Base-by-base conservation (phyloP, 176 grass and related monocot genomes). In the Musa acuminata region DNA sequence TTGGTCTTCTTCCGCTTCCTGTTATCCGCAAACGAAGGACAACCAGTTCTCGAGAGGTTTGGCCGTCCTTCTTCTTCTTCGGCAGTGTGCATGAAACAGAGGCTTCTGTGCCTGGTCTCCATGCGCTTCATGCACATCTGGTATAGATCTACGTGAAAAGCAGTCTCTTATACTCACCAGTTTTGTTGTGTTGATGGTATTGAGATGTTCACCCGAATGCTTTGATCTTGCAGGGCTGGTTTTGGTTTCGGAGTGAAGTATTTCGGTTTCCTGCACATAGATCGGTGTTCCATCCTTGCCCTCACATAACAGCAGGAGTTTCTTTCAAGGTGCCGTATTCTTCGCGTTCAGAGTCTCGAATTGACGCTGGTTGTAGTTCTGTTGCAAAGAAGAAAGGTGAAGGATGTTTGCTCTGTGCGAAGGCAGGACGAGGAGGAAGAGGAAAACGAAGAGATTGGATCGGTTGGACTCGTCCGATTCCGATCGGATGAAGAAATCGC, bases 171-270 rank as follows among this genome's bases (percentile, higher is more conserved):
- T 2, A 25, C 23, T 3, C 10, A 17, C 21, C 25, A 4, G 6
- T 11, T 69, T n/a, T 69, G 25, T 22, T 66, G 3, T 48, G 1
- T 4, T 69, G 14, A 49, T 49, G 13, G 27, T 11, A 0, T 7
- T 69, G 66, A 69, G 35, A 49, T 69, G 10, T 35, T 43, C 23
- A 19, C 17, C 1, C 0, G 7, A 13, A 51, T 13, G 22, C 13
- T 35, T 70, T 19, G 48, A 21, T 70, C 16, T 51, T 70, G 67
- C 67, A 70, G 67, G 67, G 43, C 67, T 50, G 67, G 67, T n/a
- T 70, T 70, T 50, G 67, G 67, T 51, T 70, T 67, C 25, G 64
- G 67, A 50, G 67, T 70, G 16, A 70, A 70, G 16, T 70, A 70
- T 20, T 51, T 70, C 13, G 67, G 67, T 19, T 69, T 69, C 49